Evolutionary conservation across 331 rosid genomes (phyloP).

Genomic region (Dryas integrifolia): DNA sequence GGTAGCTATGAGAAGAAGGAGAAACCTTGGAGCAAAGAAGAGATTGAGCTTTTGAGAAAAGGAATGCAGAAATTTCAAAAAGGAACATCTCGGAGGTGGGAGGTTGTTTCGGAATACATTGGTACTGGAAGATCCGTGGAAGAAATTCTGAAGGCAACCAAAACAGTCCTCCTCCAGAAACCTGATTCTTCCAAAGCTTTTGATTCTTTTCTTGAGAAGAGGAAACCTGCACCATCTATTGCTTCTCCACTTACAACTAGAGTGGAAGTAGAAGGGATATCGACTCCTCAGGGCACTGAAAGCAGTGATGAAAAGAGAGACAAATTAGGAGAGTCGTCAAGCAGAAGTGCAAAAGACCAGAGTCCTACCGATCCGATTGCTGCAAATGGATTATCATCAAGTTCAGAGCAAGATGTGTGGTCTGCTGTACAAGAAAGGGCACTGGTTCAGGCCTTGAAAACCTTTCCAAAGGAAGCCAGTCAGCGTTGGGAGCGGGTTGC

Average conservation of each 20-base stretch:
- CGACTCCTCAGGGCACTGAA: conserved; percentile 36
- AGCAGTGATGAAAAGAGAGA: conserved; percentile 29
- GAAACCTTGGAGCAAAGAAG: conserved; percentile 92
- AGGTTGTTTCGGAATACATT: conserved; percentile 89
- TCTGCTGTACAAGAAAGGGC: conserved; percentile 91
- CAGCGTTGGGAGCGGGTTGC: conserved; percentile 98
- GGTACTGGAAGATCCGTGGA: conserved; percentile 92
- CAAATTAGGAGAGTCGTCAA: conserved; percentile 34
- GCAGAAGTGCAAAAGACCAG: conserved; percentile 37
- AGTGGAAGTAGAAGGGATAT: conserved; percentile 60
- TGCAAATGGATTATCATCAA: conserved; percentile 56
- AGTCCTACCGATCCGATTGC: conserved; percentile 31
- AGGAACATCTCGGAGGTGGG: conserved; percentile 98
- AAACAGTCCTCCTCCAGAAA: conserved; percentile 91
- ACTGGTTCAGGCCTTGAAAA: conserved; percentile 87
- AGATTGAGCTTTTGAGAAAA: conserved; percentile 78
- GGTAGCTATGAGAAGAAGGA: conserved; percentile 76
- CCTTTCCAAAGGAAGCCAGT: conserved; percentile 81
- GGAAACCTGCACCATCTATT: conserved; percentile 77
- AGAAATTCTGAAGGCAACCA: conserved; percentile 94
- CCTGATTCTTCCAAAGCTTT: conserved; percentile 91
- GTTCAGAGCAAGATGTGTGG: conserved; percentile 79
- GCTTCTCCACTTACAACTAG: conserved; percentile 89
- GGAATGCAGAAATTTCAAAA: conserved; percentile 85
- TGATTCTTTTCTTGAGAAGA: conserved; percentile 89